A percentile compares a stretch with the other conserved stretches of the same genome.
Conservation (phyloP, 139 green algal genomes). For the Spirogloea muscicola region DNA sequence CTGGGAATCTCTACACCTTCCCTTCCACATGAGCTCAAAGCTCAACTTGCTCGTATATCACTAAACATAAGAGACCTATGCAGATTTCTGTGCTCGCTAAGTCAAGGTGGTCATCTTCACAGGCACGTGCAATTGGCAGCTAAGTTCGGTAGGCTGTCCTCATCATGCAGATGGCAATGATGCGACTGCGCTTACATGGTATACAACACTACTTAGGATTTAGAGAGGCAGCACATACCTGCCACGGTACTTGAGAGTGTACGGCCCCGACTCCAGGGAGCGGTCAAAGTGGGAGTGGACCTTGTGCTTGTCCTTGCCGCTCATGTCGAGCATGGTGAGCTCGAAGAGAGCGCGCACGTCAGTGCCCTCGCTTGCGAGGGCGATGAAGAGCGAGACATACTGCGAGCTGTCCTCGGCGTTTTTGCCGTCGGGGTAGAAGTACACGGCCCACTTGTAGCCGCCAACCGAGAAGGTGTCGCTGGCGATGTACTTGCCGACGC, state of each 20-base stretch:
- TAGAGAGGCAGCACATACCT: no score
- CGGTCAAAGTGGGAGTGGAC: conserved; percentile 46
- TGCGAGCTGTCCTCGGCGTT: conserved; percentile 48
- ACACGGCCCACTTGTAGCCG: conserved; percentile 48
- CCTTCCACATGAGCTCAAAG: no score
- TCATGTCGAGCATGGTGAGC: conserved; percentile 45
- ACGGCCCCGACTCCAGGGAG: conserved; percentile 39
- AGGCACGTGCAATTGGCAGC: no score
- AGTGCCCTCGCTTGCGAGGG: conserved; percentile 41
- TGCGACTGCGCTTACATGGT: no score
- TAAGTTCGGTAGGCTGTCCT: no score
- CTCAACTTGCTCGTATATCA: no score
- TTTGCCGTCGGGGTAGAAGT: conserved; percentile 51
- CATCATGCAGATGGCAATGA: no score
- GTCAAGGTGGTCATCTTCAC: no score
- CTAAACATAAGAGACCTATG: no score
- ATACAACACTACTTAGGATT: no score
- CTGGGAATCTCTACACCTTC: no score
- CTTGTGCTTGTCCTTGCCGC: conserved; percentile 43
- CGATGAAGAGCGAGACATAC: conserved; percentile 51
- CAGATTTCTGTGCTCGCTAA: no score
- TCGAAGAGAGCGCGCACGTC: conserved; percentile 48
- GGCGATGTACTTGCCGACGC: conserved; percentile 47
- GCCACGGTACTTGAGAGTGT: conserved; percentile 49
- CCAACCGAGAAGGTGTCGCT: conserved; percentile 47